Base-by-base conservation (phyloP, 1,284 basidiomycete genomes). In the Porogramme epimiltina region DNA sequence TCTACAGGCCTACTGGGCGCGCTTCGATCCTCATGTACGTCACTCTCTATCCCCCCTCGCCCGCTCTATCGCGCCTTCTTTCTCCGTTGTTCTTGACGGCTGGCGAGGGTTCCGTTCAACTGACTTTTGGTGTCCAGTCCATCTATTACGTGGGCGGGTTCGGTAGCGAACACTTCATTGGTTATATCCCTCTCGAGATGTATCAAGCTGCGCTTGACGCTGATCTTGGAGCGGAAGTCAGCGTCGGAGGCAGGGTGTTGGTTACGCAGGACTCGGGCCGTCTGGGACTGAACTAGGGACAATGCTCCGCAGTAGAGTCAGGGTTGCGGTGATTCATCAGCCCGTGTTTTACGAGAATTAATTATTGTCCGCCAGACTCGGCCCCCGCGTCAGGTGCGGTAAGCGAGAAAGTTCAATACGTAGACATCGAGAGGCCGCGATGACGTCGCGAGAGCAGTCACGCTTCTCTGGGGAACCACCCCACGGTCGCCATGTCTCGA, bases 81-180 rank as follows among this genome's bases (percentile, higher is more conserved):
- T 11, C 11, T 25, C 44, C 18, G 6, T 4, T 15, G 16, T 16
- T 16, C 13, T 16, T 9, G 5, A 16, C 34, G 9, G 34, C 15
- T 22, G 33, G 34, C 52, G 42, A 41, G 38, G 42, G 39, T 40
- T 31, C 42, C 42, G 37, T 34, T 39, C 22, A 13, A 31, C n/a
- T 31, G 18, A 18, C 25, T 22, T 25, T 38, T 47, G 34, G 43
- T 46, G 52, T 23, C 26, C 55, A 81, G 74, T 77, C 74, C 49
- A 70, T 85, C 19, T 87, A 85, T 65, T 86, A 83, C 59, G 81
- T 86, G 8, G 84, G 84, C 19, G 84, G 84, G 3, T 87, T 87
- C 60, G 84, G 83, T 33, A 79, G 75, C 56, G 69, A 71, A 52
- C 80, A 85, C 59, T 82, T 79, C 62, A 84, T 84, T 50, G 80